phyloP scores from a whole-genome alignment of 768 basidiomycete species.

The Stropharia rugosoannulata region DNA sequence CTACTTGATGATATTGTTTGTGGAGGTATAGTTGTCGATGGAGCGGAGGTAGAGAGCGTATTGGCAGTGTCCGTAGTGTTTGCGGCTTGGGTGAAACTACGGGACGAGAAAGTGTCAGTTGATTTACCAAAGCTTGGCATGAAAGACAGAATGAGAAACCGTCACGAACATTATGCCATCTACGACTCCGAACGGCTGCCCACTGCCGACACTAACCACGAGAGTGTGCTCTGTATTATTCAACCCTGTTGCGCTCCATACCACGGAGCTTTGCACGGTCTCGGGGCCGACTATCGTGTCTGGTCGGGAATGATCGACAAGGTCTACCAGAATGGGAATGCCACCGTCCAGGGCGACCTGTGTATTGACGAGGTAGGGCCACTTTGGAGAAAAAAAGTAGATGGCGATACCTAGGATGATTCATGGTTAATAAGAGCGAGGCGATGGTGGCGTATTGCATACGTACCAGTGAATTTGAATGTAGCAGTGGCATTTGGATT shows the following conservation, averaged over 20 bases:
- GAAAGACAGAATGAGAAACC: not conserved
- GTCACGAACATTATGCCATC: slow-evolving; percentile 38
- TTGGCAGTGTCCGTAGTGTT: not conserved
- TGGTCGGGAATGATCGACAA: slow-evolving; percentile 35
- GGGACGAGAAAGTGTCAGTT: not conserved
- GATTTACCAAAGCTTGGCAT: not conserved
- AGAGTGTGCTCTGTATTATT: slow-evolving; percentile 33
- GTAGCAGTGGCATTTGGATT: slow-evolving; percentile 36
- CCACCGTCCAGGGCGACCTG: slow-evolving; percentile 37
- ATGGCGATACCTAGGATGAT: slow-evolving; percentile 36
- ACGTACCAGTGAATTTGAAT: slow-evolving; percentile 41
- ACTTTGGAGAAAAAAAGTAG: slow-evolving; percentile 42
- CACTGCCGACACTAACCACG: slow-evolving; percentile 34
- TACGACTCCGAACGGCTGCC: slow-evolving; percentile 34
- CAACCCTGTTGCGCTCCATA: slow-evolving; percentile 36
- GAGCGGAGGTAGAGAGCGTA: not conserved
- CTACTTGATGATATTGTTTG: not conserved
- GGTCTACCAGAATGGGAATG: slow-evolving; percentile 31
- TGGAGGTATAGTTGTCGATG: not conserved
- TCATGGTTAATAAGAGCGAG: not conserved
- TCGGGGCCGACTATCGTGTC: slow-evolving; percentile 31
- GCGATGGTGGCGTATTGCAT: not conserved
- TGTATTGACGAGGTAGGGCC: slow-evolving; percentile 45
- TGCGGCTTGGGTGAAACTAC: not conserved
- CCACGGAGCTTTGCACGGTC: slow-evolving; percentile 34